Evolutionary conservation across 192 early-diverging fungal genomes (phyloP), one percentile per base, ranked within the genome.

Genomic region (Backusella luteola): DNA sequence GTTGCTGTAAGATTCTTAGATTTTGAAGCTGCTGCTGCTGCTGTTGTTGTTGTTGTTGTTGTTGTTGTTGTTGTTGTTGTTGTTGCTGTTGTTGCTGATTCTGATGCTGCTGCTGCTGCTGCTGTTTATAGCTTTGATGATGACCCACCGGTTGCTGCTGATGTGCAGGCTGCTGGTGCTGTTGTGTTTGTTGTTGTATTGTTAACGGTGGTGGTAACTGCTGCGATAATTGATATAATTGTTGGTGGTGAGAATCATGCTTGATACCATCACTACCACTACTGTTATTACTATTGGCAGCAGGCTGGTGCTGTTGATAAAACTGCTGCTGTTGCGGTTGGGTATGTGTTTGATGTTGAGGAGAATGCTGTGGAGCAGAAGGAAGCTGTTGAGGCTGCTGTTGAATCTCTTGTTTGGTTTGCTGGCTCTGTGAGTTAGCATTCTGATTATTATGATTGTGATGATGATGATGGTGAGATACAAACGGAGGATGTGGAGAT

Each of bases 401-500:
- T 34, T 72, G 66, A n/a, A 19, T 11, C 21, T 76, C 66, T 67
- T 69, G 59, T 68, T 29, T 26, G 67, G n/a, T 36, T 15, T 69
- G 66, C 42, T 74, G 56, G 15, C 6, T 53, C 14, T 44, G 46
- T n/a, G 46, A 49, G 5, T 19, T 49, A n/a, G 0, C 19, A 72
- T n/a, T 41, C 4, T 74, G 59, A 63, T 63, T 63, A 29, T 29
- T 23, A 7, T 71, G 42, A 56, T 42, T 21, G 29, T 77, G 76
- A 8, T 77, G 76, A 8, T 71, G 38, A 26, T 53, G 44, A 19
- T 76, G 36, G 8, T 71, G 46, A 42, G 34, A 21, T 9, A 76
- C 66, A 44, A 80, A 80, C n/a, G 73, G 68, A 14, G 79, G 79
- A 53, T 80, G 79, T 36, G 74, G 67, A 52, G 67, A 42, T 52